Conservation (phyloP, 306 rosid genomes). For the Vigna reflexopilosa region DNA sequence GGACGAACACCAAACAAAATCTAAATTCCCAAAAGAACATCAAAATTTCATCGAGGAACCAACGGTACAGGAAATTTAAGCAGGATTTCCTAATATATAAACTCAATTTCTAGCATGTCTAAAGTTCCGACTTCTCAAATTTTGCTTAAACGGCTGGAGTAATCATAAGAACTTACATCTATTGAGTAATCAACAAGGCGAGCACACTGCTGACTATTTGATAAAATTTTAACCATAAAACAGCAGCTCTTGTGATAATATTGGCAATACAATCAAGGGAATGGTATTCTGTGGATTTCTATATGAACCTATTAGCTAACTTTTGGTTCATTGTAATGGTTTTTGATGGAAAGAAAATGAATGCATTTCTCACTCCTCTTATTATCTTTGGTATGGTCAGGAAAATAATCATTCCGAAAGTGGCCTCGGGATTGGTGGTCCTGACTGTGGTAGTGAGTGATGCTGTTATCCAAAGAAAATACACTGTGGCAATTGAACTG, state of each 20-base stretch:
- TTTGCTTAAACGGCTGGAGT: background rate
- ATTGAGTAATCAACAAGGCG: background rate
- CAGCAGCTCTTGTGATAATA: background rate
- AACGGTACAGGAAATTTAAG: background rate
- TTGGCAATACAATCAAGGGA: background rate
- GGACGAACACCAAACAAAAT: background rate
- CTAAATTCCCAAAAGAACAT: conserved; percentile 27
- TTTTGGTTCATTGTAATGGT: background rate
- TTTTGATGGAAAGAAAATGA: background rate
- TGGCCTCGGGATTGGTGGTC: background rate
- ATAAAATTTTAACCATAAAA: conserved; percentile 4
- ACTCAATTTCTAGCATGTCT: background rate
- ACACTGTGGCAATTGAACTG: background rate
- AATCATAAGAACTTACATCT: too few species aligned
- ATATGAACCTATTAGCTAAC: background rate
- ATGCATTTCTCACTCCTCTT: too few species aligned
- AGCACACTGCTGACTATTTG: conserved; percentile 9
- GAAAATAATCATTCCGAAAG: background rate
- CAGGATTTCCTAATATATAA: too few species aligned
- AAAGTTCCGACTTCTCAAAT: background rate
- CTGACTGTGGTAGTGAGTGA: too few species aligned
- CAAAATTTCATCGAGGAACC: background rate
- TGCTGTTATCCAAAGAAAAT: background rate
- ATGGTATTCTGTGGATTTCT: background rate
- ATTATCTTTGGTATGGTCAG: too few species aligned